Evolutionary conservation across 73 alveolate species (phyloP), one percentile per base, ranked within the genome.

Genomic region (Tetrahymena elliotti): DNA sequence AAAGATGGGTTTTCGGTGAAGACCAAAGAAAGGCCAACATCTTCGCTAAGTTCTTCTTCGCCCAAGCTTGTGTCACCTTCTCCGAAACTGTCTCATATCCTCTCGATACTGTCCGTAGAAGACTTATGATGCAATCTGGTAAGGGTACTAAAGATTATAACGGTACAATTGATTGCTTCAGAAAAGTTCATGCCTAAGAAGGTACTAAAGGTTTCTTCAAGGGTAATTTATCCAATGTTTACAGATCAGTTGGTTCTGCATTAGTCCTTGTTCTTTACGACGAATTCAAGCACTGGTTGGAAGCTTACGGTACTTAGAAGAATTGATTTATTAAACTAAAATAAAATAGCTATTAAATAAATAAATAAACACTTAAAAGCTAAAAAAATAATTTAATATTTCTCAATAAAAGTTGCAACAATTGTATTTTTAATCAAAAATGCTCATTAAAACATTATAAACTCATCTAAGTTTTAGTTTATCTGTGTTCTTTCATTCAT

Each of bases 81-180:
- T 97, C 99, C 41, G 99, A 98, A 95, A 96, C 97, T n/a, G 83
- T 96, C 33, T 95, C 99, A 24, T 98, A 98, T 95, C 99, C 99
- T 33, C 95, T 98, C n/a, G 99, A 98, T 92, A 98, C 99, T 18
- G 97, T 98, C 35, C 97, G 99, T 95, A 98, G 99, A 98, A 98
- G 99, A 96, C 96, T 98, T 82, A 98, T 98, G 99, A 97, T 98
- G 98, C 97, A 97, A 47, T 96, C 98, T 52, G 99, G 98, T 35
- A 95, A 94, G 40, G 95, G 82, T 6, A 33, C 38, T 83, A 93
- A 35, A 93, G 94, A 95, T 82, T 96, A 96, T 83, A 93, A 40
- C 20, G 95, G 95, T 36, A 93, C 98, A 18, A 38, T 95, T n/a
- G 98, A 96, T 93, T 96, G 98, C 15, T 53, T 83, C 93, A 38